A percentile compares a stretch with the other conserved stretches of the same genome.
Conservation (phyloP, 495 filamentous ascomycete genomes). For the Hypoxylon perforatum region DNA sequence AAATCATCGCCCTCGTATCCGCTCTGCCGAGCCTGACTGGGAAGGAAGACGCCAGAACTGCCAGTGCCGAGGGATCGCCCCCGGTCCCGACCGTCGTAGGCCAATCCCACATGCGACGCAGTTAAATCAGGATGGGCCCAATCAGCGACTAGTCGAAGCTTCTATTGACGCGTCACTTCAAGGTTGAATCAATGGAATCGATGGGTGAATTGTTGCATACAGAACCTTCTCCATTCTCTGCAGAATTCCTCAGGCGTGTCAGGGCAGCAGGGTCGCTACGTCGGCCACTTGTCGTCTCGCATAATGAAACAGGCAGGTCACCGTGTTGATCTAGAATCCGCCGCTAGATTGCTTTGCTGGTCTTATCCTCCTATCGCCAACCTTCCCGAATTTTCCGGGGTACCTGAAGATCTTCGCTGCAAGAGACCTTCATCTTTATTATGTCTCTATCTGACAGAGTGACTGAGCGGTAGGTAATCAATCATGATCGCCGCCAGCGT, state of each 20-base stretch:
- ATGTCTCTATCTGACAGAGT: conserved; percentile 11
- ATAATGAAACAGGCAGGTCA: conserved; percentile 38
- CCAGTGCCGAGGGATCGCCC: conserved; percentile 38
- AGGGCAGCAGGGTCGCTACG: conserved; percentile 24
- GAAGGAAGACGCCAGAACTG: conserved; percentile 34
- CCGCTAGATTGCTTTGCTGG: conserved; percentile 19
- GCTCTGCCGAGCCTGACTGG: conserved; percentile 39
- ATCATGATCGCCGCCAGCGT: conserved; percentile 31
- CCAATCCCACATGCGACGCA: conserved; percentile 34
- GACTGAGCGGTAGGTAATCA: too few relatives aligned
- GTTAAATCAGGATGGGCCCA: conserved; percentile 32
- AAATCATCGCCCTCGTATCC: conserved; percentile 38
- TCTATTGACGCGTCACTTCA: conserved; percentile 42
- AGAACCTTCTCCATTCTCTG: conserved; percentile 20
- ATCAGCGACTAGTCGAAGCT: conserved; percentile 24
- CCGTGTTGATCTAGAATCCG: conserved; percentile 36
- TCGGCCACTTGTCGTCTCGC: conserved; percentile 19
- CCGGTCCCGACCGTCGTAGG: conserved; percentile 24
- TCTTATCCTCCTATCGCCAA: conserved; percentile 36
- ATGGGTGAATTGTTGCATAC: conserved; percentile 32
- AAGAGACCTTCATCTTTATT: conserved; percentile 37
- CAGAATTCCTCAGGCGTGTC: conserved; percentile 14
- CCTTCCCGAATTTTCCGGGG: conserved; percentile 44
- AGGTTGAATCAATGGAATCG: conserved; percentile 11
- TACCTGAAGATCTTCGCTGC: conserved; percentile 49